Base-by-base conservation (phyloP, 2,329 filamentous ascomycete genomes). In the Trichophyton verrucosum region DNA sequence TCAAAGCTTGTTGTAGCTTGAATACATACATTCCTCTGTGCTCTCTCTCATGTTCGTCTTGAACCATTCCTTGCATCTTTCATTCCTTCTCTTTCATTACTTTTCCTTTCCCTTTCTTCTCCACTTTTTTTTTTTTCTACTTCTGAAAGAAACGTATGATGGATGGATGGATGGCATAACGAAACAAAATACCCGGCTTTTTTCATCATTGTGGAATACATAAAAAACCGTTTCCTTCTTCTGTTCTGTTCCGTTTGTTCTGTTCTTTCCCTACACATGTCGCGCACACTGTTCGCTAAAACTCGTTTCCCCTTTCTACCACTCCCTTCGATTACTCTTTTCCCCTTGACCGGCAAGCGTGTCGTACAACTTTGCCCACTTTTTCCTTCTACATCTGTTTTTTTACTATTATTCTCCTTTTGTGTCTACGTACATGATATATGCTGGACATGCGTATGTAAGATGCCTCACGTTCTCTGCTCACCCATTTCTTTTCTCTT, bases 111-210 rank as follows among this genome's bases (percentile, higher is more conserved):
- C 5, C 6, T 30, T 33, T 33, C 27, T 51, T 51, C 46, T 9
- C 13, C 22, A 13, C 15, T 33, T 15, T n/a, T 55, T 36, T 55
- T 36, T 27, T 36, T 55, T 55, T 13, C 27, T 36, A n/a, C 17
- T 33, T 36, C 30, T 22, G 27, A 55, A 55, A 55, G 51, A 55
- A 55, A 33, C 30, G 30, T 20, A 55, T 55, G 51, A 55, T 55
- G 51, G 51, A 55, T 36, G 51, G 51, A 55, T 55, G 51, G 51
- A 55, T 36, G 51, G 51, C 51, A 33, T 55, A 55, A 55, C 51
- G 51, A 27, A 55, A 55, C 51, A 30, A 55, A 53, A 55, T 55
- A 55, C 51, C 51, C 51, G 13, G n/a, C 30, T 33, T 55, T 33
- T 53, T 55, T 36, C 51, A 55, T 55, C 49, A 36, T 55, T 55